These are phyloP conservation scores for Acacia crassicarpa DNA, from an alignment of 306 rosid species.

Conservation along the genomic window DNA sequence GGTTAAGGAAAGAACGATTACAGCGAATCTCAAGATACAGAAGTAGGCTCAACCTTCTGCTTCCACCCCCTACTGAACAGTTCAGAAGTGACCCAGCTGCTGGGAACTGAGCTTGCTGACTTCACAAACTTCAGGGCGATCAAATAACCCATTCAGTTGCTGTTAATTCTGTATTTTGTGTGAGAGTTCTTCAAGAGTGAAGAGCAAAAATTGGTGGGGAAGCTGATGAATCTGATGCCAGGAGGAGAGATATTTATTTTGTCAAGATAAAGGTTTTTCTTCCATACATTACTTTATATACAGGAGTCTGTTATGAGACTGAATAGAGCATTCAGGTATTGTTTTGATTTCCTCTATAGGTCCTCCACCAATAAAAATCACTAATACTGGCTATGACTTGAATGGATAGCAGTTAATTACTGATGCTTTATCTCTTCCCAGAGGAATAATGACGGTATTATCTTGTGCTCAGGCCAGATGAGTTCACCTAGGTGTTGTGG, in stretches of 20 bases:
- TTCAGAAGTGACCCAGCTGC: slow-evolving; percentile 62
- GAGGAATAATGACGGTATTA: background rate
- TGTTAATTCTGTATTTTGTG: background rate
- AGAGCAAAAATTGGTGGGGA: background rate
- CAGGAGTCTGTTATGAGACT: background rate
- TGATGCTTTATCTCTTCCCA: background rate
- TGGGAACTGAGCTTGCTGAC: slow-evolving; percentile 51
- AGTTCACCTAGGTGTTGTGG: background rate
- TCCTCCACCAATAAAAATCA: background rate
- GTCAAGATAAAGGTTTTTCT: background rate
- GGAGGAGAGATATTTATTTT: background rate
- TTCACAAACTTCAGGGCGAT: slow-evolving; percentile 2
- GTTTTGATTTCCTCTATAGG: background rate
- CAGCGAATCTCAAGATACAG: slow-evolving; percentile 73
- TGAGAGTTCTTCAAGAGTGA: slow-evolving; percentile 22
- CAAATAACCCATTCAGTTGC: background rate
- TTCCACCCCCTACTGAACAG: slow-evolving; percentile 69
- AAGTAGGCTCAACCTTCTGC: slow-evolving; percentile 81
- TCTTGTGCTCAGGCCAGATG: background rate
- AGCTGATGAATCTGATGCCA: slow-evolving; percentile 12
- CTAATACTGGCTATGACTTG: background rate
- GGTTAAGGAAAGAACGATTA: slow-evolving; percentile 71
- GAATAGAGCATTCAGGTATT: background rate
- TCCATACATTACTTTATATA: background rate
- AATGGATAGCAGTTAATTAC: background rate